phyloP scores from a whole-genome alignment of 495 filamentous ascomycete species.

The Tuber brumale region DNA sequence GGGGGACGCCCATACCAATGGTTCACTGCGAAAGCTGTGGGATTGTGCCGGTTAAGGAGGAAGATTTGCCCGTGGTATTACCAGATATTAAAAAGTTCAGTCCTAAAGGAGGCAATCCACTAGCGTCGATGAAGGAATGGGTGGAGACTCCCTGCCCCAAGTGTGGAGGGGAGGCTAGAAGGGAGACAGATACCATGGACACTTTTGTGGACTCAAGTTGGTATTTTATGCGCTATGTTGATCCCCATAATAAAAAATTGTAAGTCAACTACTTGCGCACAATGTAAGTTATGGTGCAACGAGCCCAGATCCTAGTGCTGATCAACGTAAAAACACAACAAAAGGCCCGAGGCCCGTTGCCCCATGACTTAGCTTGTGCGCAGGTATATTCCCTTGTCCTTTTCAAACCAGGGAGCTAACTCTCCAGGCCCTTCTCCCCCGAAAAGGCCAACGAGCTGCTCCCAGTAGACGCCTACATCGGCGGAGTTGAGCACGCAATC shows the following conservation, averaged over 20 bases:
- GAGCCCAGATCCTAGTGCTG: no score
- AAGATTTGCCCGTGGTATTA: constrained; percentile 69
- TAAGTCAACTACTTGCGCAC: not conserved
- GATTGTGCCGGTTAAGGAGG: constrained; percentile 65
- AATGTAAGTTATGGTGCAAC: no score
- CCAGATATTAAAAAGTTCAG: constrained; percentile 61
- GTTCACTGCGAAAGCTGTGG: constrained; percentile 75
- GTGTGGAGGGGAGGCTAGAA: constrained; percentile 61
- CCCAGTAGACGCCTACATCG: constrained; percentile 80
- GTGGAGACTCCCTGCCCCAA: constrained; percentile 67
- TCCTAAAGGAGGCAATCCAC: constrained; percentile 67
- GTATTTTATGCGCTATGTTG: constrained; percentile 78
- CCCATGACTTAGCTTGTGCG: no score
- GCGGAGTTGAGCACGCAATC: constrained; percentile 85
- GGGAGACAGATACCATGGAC: constrained; percentile 93
- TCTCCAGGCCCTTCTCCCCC: constrained; percentile 52
- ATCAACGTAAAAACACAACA: no score
- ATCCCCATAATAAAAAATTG: constrained; percentile 55
- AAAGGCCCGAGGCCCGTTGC: no score
- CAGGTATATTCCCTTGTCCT: not conserved
- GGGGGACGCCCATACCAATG: constrained; percentile 85
- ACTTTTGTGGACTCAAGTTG: constrained; percentile 91
- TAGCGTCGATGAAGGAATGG: constrained; percentile 67
- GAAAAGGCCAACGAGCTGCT: constrained; percentile 50
- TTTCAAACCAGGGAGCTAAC: not conserved